Percentiles rank a stretch among this genome's conserved stretches.
Evolutionary conservation across 1,139 yeast species (phyloP).

Genomic region (Candida mesenterica): DNA sequence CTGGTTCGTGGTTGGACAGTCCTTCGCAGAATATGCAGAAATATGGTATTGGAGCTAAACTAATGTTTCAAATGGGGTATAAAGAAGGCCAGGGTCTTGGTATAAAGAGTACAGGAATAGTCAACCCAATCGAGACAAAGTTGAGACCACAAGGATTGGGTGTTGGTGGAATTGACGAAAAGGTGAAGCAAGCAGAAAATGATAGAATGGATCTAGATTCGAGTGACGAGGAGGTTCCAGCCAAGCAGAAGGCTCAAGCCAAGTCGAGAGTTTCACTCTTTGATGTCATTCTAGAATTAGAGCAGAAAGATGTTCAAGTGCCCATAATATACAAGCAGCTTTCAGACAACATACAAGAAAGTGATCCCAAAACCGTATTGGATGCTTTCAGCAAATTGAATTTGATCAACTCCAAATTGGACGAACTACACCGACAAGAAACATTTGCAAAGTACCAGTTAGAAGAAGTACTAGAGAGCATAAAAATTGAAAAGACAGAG

Average conservation of each 20-base stretch:
- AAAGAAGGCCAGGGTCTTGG: slow-evolving; percentile 84
- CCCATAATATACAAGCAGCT: slow-evolving; percentile 27
- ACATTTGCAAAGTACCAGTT: slow-evolving; percentile 18
- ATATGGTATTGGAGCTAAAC: slow-evolving; percentile 85
- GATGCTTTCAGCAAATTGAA: slow-evolving; percentile 16
- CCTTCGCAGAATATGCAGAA: slow-evolving; percentile 10
- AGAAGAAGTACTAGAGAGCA: slow-evolving; percentile 10
- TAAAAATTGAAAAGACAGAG: slow-evolving; percentile 4
- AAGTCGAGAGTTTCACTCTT: slow-evolving; percentile 18
- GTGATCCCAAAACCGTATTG: slow-evolving; percentile 6
- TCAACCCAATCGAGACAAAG: slow-evolving; percentile 71
- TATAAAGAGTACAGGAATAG: slow-evolving; percentile 63
- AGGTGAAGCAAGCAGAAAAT: slow-evolving; percentile 12
- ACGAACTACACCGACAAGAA: slow-evolving; percentile 19
- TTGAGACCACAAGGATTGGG: slow-evolving; percentile 70
- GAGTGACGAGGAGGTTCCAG: slow-evolving; percentile 12
- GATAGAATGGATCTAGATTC: slow-evolving; percentile 7
- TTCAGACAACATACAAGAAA: slow-evolving; percentile 17
- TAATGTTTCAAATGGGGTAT: slow-evolving; percentile 86
- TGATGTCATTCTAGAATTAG: slow-evolving; percentile 27
- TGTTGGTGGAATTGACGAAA: slow-evolving; percentile 59
- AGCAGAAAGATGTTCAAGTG: slow-evolving; percentile 25
- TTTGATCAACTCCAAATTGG: slow-evolving; percentile 17
- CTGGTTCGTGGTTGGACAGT: slow-evolving; percentile 7
- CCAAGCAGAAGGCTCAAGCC: too few relatives aligned